A percentile compares a stretch with the other conserved stretches of the same genome.
Conservation (phyloP, 352 stramenopile species). For the Peronospora tabacina region DNA sequence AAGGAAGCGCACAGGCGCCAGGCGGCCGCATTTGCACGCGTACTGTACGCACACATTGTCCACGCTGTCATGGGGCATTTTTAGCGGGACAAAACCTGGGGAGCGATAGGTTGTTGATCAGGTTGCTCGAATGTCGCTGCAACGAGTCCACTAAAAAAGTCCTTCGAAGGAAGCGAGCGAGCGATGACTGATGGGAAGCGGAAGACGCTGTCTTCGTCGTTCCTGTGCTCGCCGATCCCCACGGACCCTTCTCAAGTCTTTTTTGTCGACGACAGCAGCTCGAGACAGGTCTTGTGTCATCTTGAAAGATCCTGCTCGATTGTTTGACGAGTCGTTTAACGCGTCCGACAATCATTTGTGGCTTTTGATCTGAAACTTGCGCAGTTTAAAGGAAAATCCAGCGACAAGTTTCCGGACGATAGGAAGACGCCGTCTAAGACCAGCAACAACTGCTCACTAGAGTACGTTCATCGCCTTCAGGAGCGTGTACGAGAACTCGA, state of each 20-base stretch:
- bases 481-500: conserved; percentile 28
- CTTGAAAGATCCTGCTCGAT: background rate
- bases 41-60: conserved; percentile 53
- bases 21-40: conserved; percentile 62
- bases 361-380: background rate
- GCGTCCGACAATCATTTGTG: background rate
- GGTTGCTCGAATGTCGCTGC: conserved; percentile 5
- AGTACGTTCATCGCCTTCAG: conserved; percentile 28
- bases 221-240: conserved; percentile 64
- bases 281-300: conserved; percentile 8
- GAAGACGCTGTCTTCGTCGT: conserved; percentile 34
- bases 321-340: background rate
- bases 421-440: conserved; percentile 26
- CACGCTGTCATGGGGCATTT: conserved; percentile 11
- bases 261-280: conserved; percentile 37
- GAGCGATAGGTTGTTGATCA: background rate
- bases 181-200: conserved; percentile 27
- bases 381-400: conserved; percentile 17
- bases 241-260: conserved; percentile 54
- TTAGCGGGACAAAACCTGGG: background rate
- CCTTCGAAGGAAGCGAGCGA: conserved; percentile 2
- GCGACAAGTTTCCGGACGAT: conserved; percentile 35
- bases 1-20: conserved; percentile 44
- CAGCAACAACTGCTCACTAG: conserved; percentile 4
- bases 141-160: background rate